Percentiles rank a stretch among this genome's conserved stretches.
Conservation (phyloP, 345 rosid species). For the Xanthoceras sorbifolium region DNA sequence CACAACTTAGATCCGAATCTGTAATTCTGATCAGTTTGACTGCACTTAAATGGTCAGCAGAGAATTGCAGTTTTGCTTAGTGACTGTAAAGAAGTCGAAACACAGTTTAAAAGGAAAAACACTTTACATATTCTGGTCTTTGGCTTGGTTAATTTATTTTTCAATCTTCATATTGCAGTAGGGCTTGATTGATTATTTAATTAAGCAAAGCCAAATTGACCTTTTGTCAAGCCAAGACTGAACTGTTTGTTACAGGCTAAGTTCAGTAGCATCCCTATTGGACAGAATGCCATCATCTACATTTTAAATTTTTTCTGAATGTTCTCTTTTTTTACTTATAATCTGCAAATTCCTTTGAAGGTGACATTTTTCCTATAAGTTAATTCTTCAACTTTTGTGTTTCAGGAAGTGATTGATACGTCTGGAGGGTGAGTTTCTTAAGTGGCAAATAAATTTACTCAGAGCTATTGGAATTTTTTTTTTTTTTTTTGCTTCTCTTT, state of each 20-base stretch:
- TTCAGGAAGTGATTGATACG: slow-evolving; percentile 83
- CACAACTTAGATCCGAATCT: neutral
- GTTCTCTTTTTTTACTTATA: too few relatives aligned
- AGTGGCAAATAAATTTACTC: neutral
- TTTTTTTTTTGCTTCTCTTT: neutral
- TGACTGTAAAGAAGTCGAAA: neutral
- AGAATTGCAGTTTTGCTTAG: neutral
- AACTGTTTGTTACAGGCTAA: neutral
- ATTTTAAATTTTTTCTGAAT: neutral
- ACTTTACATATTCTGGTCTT: neutral
- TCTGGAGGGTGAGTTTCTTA: slow-evolving; percentile 82
- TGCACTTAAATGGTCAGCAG: neutral
- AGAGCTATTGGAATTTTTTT: neutral
- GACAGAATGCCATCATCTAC: neutral
- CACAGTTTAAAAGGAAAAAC: neutral
- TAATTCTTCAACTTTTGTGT: slow-evolving; percentile 18
- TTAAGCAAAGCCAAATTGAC: neutral
- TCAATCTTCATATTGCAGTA: neutral
- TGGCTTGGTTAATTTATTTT: neutral
- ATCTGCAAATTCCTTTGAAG: neutral
- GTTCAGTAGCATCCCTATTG: neutral
- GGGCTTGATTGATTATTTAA: neutral
- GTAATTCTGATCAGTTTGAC: neutral
- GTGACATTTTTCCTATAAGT: neutral
- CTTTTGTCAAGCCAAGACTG: neutral